Evolutionary conservation across 2,329 filamentous ascomycete genomes (phyloP), one percentile per base, ranked within the genome.

Genomic region (Zymoseptoria ardabiliae): DNA sequence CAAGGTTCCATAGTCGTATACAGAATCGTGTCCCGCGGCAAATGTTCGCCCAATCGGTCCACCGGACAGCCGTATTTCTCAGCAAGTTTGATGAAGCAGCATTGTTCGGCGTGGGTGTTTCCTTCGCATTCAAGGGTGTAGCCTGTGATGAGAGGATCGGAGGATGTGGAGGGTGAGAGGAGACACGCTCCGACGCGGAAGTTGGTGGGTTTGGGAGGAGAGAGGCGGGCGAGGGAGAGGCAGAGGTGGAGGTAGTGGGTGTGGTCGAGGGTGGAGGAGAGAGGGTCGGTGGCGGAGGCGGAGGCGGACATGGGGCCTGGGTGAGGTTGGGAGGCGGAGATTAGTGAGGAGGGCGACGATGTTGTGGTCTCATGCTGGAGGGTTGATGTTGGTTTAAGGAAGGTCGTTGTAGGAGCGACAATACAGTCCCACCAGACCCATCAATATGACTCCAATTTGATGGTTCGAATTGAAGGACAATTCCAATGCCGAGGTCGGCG

Each of bases 41-140:
- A 68, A 13, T 79, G 74, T 19, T 77, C 69, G 13, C 74, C 75
- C 4, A 91, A 79, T 0, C 75, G 71, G 56, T 83, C 82, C 64
- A 88, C 85, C 0, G 79, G 62, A 45, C 65, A 68, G 20, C 63
- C 65, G 63, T 74, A 71, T 48, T 58, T 61, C 54, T 68, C 53
- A 11, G 76, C 76, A 63, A 86, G 81, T 73, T 99, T 97, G 54
- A 86, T 75, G 58, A 99, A 82, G 70, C 91, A 96, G 74, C 88
- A 93, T 76, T 99, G 91, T 72, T 99, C 94, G 3, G 94, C 94
- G 71, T 99, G 94, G 0, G 94, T 97, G 76, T 99, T 99, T 50
- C 93, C 94, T 0, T 85, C 81, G 3, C 92, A 84, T 74, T 99
- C 93, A 60, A 97, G 82, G 0, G 94, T 97, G 77, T 93, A 97